phyloP scores from a whole-genome alignment of 2,329 filamentous ascomycete species.

The Venturiaceae sp. region DNA sequence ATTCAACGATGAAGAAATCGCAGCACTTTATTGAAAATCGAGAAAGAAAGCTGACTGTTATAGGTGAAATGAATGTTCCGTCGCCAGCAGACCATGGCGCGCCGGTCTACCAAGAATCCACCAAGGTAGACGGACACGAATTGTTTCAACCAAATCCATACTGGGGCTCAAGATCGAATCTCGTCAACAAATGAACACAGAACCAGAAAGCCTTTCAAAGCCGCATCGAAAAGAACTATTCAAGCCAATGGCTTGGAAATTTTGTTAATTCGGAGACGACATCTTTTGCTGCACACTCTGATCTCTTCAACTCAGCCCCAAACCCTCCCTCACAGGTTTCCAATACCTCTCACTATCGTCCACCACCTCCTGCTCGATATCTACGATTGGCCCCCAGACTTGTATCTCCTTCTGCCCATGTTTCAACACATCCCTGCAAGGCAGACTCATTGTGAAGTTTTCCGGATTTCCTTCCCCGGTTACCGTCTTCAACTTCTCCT shows the following conservation, averaged over 20 bases:
- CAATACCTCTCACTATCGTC: conserved; percentile 38
- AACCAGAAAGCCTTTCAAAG: too few species aligned
- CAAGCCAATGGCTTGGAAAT: too few species aligned
- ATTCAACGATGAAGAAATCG: too few species aligned
- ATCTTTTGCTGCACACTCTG: background rate
- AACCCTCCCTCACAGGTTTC: conserved; percentile 14
- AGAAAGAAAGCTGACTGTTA: background rate
- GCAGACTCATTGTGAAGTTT: conserved; percentile 43
- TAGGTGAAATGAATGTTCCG: conserved; percentile 10
- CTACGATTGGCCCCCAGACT: conserved; percentile 38
- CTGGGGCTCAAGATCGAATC: conserved; percentile 18
- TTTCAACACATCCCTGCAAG: conserved; percentile 36
- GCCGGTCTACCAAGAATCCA: conserved; percentile 33
- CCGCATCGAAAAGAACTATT: too few species aligned
- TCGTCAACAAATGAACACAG: conserved; percentile 1
- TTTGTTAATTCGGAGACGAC: too few species aligned
- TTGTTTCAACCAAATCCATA: conserved; percentile 39
- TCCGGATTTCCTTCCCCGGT: conserved; percentile 39
- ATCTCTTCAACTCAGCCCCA: background rate
- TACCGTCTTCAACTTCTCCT: conserved; percentile 34
- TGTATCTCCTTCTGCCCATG: conserved; percentile 40
- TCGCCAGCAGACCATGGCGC: conserved; percentile 24
- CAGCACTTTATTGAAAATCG: too few species aligned
- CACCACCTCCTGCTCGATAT: conserved; percentile 34
- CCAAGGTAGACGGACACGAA: conserved; percentile 15